These are phyloP conservation scores for Endocarpon pusillum DNA, from an alignment of 495 filamentous ascomycete genomes.

Conservation along the genomic window DNA sequence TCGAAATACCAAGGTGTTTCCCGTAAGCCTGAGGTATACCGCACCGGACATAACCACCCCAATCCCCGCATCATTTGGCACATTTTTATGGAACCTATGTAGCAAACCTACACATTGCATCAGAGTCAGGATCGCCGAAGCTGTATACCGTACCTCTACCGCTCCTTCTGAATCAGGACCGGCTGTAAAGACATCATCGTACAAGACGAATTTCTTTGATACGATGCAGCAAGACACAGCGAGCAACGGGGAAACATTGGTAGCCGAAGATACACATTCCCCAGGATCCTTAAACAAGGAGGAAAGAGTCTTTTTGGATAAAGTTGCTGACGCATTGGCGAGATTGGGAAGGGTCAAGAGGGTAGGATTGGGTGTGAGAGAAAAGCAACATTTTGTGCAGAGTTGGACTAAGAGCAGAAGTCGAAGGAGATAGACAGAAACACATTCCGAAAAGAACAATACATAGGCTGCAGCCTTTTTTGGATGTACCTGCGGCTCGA, in stretches of 20 bases:
- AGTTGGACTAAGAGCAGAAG: slow-evolving; percentile 14
- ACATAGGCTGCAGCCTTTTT: too few relatives aligned
- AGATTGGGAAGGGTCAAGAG: slow-evolving; percentile 79
- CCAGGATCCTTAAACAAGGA: slow-evolving; percentile 27
- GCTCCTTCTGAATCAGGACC: slow-evolving; percentile 5
- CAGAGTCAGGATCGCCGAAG: slow-evolving; percentile 72
- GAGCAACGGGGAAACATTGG: slow-evolving; percentile 17
- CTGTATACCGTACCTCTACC: slow-evolving; percentile 31
- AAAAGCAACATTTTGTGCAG: slow-evolving; percentile 65
- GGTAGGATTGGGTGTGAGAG: slow-evolving; percentile 61
- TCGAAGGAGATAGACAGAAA: too few relatives aligned
- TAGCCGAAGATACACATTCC: slow-evolving; percentile 8
- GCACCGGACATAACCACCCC: slow-evolving; percentile 83
- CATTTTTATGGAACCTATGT: slow-evolving; percentile 75
- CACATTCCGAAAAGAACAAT: too few relatives aligned
- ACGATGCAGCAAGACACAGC: slow-evolving; percentile 21
- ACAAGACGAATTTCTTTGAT: slow-evolving; percentile 34
- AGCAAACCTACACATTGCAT: slow-evolving; percentile 76
- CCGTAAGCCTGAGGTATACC: slow-evolving; percentile 74
- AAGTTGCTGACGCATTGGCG: slow-evolving; percentile 73
- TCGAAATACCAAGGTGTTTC: slow-evolving; percentile 57
- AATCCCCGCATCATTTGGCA: slow-evolving; percentile 43
- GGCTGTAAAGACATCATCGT: slow-evolving; percentile 17
- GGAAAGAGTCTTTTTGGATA: slow-evolving; percentile 49
- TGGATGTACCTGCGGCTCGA: too few relatives aligned